phyloP scores from a whole-genome alignment of 1,284 basidiomycete species.

The Rhodotorula sp. region DNA sequence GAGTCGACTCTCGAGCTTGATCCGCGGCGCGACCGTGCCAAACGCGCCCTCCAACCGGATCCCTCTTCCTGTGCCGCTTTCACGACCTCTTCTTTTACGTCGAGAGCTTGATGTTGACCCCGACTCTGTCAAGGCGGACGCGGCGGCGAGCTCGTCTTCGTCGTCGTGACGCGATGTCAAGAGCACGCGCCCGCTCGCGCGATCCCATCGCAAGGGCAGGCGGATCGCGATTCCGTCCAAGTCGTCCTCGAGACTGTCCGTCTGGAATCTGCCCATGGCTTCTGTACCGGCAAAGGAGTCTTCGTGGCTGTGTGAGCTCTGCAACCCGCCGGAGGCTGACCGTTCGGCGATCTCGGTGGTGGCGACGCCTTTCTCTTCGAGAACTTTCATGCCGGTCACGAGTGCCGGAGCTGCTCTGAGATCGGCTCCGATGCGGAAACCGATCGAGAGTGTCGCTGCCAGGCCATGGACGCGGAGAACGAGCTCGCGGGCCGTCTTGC shows the following conservation, averaged over 20 bases:
- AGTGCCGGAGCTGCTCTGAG: slow-evolving; percentile 9
- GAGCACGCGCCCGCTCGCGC: background rate
- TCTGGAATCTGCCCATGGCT: too few species aligned
- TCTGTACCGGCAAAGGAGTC: too few species aligned
- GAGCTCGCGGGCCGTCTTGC: slow-evolving; percentile 4
- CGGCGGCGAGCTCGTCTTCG: background rate
- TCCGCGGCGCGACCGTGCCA: slow-evolving; percentile 19
- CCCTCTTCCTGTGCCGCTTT: background rate
- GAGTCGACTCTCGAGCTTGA: slow-evolving; percentile 22
- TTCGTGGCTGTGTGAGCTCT: background rate
- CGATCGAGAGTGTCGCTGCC: slow-evolving; percentile 2
- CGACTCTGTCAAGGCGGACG: background rate
- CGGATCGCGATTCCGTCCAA: slow-evolving; percentile 4
- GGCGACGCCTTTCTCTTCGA: slow-evolving; percentile 3
- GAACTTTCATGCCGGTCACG: background rate
- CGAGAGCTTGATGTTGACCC: background rate
- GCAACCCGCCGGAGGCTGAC: background rate
- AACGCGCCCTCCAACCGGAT: slow-evolving; percentile 22
- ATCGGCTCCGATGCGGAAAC: slow-evolving; percentile 2
- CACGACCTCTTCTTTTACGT: background rate
- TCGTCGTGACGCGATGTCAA: background rate
- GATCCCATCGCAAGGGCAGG: slow-evolving; percentile 5
- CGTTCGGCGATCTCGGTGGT: background rate
- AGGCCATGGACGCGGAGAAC: slow-evolving; percentile 3
- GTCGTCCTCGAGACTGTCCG: too few species aligned